phyloP scores from a whole-genome alignment of 352 stramenopile genomes.

The Globisporangium paddicum region DNA sequence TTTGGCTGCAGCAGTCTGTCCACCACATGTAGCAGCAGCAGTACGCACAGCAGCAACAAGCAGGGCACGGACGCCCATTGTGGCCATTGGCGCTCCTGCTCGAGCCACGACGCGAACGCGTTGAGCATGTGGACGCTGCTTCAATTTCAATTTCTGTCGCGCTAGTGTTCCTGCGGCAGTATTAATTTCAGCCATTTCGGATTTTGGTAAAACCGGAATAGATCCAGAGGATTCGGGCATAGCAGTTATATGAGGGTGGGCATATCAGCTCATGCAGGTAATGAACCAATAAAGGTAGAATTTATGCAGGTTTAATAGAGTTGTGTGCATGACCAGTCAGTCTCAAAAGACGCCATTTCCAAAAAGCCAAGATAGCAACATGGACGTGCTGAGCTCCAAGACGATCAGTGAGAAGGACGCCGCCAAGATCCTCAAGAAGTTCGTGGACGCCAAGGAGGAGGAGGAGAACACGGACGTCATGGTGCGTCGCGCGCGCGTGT shows the following conservation, averaged over 20 bases:
- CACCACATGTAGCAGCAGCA: constrained; percentile 31
- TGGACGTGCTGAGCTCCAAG: constrained; percentile 68
- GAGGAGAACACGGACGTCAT: constrained; percentile 66
- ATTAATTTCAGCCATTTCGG: too few species aligned
- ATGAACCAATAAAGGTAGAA: too few species aligned
- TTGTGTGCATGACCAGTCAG: constrained; percentile 8
- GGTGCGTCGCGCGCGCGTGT: constrained; percentile 34
- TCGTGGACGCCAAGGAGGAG: constrained; percentile 57
- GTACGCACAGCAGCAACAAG: constrained; percentile 20
- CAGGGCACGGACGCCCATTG: constrained; percentile 47
- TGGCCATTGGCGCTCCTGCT: constrained; percentile 43
- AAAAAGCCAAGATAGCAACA: constrained; percentile 14
- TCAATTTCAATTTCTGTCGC: neutral
- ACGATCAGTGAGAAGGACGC: constrained; percentile 56
- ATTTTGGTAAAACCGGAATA: too few species aligned
- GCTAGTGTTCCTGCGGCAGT: too few species aligned
- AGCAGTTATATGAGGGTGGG: too few species aligned
- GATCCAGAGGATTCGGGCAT: too few species aligned
- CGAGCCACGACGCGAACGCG: constrained; percentile 22
- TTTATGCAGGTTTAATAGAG: too few species aligned
- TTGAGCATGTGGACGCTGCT: neutral
- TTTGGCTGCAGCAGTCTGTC: constrained; percentile 8
- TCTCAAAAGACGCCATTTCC: neutral
- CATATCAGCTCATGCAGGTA: too few species aligned
- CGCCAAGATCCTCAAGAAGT: constrained; percentile 75